phyloP scores from a whole-genome alignment of 345 rosid genomes.

The Hibiscus trionum region DNA sequence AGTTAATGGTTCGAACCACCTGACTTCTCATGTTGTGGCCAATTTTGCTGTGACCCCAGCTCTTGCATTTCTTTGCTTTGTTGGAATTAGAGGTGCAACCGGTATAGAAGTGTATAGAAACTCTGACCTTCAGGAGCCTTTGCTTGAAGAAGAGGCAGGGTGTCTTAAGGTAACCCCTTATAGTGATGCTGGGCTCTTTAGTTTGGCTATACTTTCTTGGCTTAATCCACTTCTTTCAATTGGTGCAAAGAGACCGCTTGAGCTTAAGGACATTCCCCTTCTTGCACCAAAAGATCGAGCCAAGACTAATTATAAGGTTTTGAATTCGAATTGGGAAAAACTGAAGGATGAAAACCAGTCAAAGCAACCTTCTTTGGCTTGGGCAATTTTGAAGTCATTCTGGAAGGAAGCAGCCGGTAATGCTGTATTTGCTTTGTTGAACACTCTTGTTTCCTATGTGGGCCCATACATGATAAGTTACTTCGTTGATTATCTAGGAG shows the following conservation, averaged over 20 bases:
- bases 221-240: constrained; percentile 84
- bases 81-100: constrained; percentile 61
- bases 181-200: constrained; percentile 60
- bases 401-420: constrained; percentile 97
- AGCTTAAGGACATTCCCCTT: constrained; percentile 96
- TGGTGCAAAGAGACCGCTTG: constrained; percentile 94
- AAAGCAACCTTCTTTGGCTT: constrained; percentile 77
- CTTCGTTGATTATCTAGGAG: constrained; percentile 93
- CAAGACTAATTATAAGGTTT: constrained; percentile 71
- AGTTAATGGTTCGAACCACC: constrained; percentile 39
- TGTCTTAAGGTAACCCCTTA: constrained; percentile 85
- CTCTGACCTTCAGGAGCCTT: constrained; percentile 79
- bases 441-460: constrained; percentile 86
- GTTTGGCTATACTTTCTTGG: constrained; percentile 88
- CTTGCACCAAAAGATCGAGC: constrained; percentile 82
- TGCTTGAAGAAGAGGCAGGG: constrained; percentile 87
- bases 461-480: constrained; percentile 96
- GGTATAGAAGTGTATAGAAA: constrained; percentile 54
- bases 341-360: constrained; percentile 61
- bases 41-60: constrained; percentile 84
- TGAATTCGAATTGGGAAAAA: constrained; percentile 91
- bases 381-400: constrained; percentile 82
- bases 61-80: constrained; percentile 72
- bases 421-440: constrained; percentile 87
- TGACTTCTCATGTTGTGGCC: constrained; percentile 59